These are phyloP conservation scores for Arthrobotrys iridis DNA, from an alignment of 2,329 filamentous ascomycete genomes.

Conservation along the genomic window DNA sequence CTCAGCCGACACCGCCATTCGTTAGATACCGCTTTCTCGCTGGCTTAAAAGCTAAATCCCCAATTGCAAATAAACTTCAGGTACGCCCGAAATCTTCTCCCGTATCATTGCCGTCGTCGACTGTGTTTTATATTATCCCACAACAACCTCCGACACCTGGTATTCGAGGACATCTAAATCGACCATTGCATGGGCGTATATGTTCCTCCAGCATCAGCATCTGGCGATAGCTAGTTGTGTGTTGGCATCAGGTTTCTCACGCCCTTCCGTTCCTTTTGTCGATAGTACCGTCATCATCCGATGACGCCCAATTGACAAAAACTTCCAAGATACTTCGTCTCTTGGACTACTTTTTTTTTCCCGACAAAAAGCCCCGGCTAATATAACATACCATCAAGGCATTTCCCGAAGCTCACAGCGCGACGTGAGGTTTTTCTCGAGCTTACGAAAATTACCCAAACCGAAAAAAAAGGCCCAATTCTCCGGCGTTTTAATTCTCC, in stretches of 20 bases:
- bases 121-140: background rate
- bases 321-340: background rate
- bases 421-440: background rate
- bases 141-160: background rate
- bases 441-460: background rate
- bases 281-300: background rate
- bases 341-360: background rate
- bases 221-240: background rate
- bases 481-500: constrained; percentile 13
- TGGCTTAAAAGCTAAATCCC: too few species aligned
- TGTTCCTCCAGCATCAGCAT: background rate
- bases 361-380: background rate
- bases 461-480: background rate
- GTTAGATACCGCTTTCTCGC: background rate
- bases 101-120: background rate
- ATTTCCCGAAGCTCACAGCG: background rate
- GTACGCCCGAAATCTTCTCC: background rate
- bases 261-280: background rate
- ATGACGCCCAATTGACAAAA: background rate
- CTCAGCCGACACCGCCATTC: background rate
- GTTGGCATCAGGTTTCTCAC: background rate
- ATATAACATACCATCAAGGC: constrained; percentile 8
- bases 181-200: too few species aligned
- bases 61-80: constrained; percentile 11
- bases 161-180: background rate